A percentile compares a stretch with the other conserved stretches of the same genome.
These are phyloP conservation scores for Bipolaris cookei DNA, from an alignment of 2,329 filamentous ascomycete species.

Conservation along the genomic window DNA sequence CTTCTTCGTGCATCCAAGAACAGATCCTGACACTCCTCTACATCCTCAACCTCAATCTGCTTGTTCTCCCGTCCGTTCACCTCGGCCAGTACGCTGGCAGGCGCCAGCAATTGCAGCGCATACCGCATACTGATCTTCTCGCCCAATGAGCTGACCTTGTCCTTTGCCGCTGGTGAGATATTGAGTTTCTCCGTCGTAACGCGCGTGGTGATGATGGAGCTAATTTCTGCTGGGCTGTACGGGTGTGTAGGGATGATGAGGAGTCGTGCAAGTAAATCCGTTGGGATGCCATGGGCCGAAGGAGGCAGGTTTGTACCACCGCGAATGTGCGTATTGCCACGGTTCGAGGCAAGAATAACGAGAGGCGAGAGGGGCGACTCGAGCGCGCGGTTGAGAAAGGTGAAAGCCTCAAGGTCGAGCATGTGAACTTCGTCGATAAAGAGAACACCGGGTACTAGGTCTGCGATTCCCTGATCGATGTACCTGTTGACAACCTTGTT, in stretches of 20 bases:
- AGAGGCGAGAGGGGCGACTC: conserved; percentile 95
- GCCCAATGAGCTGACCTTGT: conserved; percentile 85
- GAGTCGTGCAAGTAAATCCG: conserved; percentile 89
- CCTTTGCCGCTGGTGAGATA: conserved; percentile 81
- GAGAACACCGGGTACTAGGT: conserved; percentile 95
- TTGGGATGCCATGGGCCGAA: conserved; percentile 90
- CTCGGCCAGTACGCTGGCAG: conserved; percentile 87
- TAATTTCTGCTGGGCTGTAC: conserved; percentile 88
- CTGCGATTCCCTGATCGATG: conserved; percentile 96
- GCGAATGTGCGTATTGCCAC: conserved; percentile 90
- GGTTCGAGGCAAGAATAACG: conserved; percentile 96
- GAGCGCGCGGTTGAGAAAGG: conserved; percentile 96
- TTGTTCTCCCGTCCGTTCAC: conserved; percentile 59
- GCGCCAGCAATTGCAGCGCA: conserved; percentile 88
- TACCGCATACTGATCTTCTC: conserved; percentile 90
- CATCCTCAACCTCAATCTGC: conserved; percentile 62
- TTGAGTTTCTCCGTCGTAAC: conserved; percentile 80
- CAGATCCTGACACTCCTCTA: conserved; percentile 57
- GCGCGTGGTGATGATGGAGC: conserved; percentile 85
- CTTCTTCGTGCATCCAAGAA: conserved; percentile 59
- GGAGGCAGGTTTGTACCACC: conserved; percentile 69
- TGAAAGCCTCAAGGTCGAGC: conserved; percentile 99
- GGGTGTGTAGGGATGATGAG: conserved; percentile 95
- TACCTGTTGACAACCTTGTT: conserved; percentile 99
- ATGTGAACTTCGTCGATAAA: conserved; percentile 99